Conservation (phyloP, 176 grass and related monocot species). For the Rhynchospora tenuis region DNA sequence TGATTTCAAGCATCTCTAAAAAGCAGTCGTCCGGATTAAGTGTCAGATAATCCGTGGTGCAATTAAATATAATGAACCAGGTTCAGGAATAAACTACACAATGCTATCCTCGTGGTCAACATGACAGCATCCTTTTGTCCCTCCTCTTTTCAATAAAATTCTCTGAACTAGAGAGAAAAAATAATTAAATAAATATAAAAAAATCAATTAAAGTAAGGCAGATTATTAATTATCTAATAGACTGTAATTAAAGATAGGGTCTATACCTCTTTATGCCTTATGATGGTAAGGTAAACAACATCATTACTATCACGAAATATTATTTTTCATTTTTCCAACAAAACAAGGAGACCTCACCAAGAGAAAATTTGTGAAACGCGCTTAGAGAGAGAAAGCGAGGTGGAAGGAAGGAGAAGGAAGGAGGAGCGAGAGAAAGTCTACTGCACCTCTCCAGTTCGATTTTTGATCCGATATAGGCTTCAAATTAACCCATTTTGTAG, state of each 20-base stretch:
- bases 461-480: background rate
- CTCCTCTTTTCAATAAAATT: slow-evolving; percentile 23
- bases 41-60: background rate
- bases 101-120: slow-evolving; percentile 7
- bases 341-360: background rate
- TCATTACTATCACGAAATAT: slow-evolving; percentile 12
- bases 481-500: background rate
- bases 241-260: background rate
- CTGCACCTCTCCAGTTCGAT: background rate
- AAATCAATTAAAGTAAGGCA: background rate
- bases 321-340: background rate
- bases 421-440: background rate
- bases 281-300: background rate
- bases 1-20: background rate
- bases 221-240: slow-evolving; percentile 1
- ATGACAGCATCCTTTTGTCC: slow-evolving; percentile 4
- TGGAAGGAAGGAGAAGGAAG: background rate
- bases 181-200: background rate
- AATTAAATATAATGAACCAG: background rate
- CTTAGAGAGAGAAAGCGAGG: background rate
- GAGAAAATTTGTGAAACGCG: slow-evolving; percentile 21
- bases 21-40: background rate
- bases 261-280: background rate
- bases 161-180: background rate
- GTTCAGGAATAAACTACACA: background rate